Evolutionary conservation across 257 asterid genomes (phyloP), one percentile per base, ranked within the genome.

Genomic region (Plectranthus barbatus): DNA sequence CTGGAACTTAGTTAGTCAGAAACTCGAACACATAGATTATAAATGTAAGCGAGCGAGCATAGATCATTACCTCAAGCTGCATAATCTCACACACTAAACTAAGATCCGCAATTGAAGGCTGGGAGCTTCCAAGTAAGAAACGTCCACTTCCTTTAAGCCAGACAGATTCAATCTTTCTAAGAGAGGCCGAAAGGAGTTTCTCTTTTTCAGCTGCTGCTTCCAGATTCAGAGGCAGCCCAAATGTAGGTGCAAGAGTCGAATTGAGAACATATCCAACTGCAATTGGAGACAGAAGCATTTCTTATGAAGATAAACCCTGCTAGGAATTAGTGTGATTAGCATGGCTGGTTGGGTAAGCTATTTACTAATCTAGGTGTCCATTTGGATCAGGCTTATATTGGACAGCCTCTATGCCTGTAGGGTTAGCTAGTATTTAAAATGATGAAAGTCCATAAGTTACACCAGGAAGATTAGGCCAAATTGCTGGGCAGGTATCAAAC

Each of bases 71-170:
- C 97, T 90, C 80, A 60, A 90, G 96, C 70, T 90, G 87, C 97
- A 90, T 82, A 65, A 87, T 60, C 77, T 87, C 99, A 66, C 96
- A 93, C 49, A 84, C 94, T 66, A 93, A 78, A 68, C 90, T 84
- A 71, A 93, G 86, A 74, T 90, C 99, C 1, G 96, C 96, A 23
- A 93, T 83, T 45, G 99, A 93, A 63, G 96, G 97, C 49, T 85
- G 91, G 19, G 52, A 63, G 72, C 85, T 81, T 39, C 95, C 97
- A 23, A 90, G 78, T 72, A 90, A 75, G 77, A 93, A 93, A 1
- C 75, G 82, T 3, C 94, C 96, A 0, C 69, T 78, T 50, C 76
- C 95, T 53, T 75, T 79, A 59, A 93, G 96, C 97, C 97, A 93
- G 18, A 86, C 54, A 37, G 95, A 76, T 73, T 82, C 96, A 1